A percentile compares a stretch with the other conserved stretches of the same genome.
phyloP scores from a whole-genome alignment of 257 asterid species.

The Echium plantagineum region DNA sequence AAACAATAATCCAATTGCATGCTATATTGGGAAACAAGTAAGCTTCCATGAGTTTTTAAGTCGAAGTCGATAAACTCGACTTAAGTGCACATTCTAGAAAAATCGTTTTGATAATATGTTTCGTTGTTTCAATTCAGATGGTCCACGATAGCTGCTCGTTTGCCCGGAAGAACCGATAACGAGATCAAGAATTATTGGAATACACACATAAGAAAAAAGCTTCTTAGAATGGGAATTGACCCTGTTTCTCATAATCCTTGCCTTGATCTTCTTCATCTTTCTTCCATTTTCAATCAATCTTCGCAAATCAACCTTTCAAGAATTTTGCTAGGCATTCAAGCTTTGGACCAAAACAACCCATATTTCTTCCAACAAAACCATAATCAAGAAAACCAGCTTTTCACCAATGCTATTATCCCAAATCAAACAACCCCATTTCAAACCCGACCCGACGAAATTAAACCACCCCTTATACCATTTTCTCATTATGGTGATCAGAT shows the following conservation, averaged over 20 bases:
- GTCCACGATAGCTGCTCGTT: constrained; percentile 72
- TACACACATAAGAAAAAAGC: constrained; percentile 64
- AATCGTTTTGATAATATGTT: not conserved
- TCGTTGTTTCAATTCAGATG: constrained; percentile 29
- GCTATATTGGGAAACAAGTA: constrained; percentile 79
- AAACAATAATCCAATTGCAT: constrained; percentile 68
- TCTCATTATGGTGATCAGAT: constrained; percentile 14
- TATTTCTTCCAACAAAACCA: not conserved
- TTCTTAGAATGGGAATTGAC: constrained; percentile 75
- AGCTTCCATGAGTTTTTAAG: no score
- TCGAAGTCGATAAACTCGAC: no score
- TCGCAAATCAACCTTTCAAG: constrained; percentile 40
- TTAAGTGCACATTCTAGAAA: no score
- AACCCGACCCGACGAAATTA: constrained; percentile 21
- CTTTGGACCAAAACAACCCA: constrained; percentile 24
- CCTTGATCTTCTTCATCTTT: constrained; percentile 67
- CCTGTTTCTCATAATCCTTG: constrained; percentile 81
- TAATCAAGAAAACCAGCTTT: constrained; percentile 12
- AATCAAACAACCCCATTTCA: constrained; percentile 26
- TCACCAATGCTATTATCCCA: constrained; percentile 8
- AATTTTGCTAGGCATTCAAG: constrained; percentile 33
- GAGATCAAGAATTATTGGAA: constrained; percentile 88
- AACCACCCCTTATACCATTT: constrained; percentile 14
- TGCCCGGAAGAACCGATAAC: constrained; percentile 79
- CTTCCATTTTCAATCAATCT: constrained; percentile 34